These are phyloP conservation scores for Leccinum truebloodii DNA, from an alignment of 768 basidiomycete genomes.

Conservation along the genomic window DNA sequence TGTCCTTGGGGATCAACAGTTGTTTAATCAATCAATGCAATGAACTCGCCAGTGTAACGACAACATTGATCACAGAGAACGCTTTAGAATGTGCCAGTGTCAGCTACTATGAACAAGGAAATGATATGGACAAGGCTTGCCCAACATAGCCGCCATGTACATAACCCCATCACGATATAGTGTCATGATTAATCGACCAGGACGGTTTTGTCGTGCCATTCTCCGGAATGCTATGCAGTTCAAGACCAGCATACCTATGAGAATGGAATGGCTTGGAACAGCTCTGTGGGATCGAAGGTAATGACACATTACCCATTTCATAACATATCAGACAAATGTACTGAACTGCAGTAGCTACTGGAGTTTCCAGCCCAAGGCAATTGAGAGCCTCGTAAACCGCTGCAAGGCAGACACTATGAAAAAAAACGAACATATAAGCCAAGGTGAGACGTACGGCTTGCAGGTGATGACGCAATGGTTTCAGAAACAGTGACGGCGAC, in stretches of 20 bases:
- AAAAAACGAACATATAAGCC: background rate
- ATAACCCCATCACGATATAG: constrained; percentile 22
- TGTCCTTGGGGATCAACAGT: background rate
- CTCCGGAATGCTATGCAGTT: constrained; percentile 18
- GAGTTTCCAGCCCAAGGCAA: constrained; percentile 9
- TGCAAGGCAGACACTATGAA: background rate
- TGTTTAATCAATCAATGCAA: background rate
- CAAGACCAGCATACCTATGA: constrained; percentile 18
- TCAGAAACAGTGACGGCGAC: constrained; percentile 10
- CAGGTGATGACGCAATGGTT: constrained; percentile 4
- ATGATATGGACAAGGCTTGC: background rate
- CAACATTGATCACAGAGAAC: constrained; percentile 20
- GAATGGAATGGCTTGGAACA: background rate
- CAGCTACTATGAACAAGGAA: background rate
- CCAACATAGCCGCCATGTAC: constrained; percentile 18
- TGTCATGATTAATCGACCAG: constrained; percentile 13
- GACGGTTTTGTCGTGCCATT: constrained; percentile 13
- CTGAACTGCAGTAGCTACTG: constrained; percentile 8
- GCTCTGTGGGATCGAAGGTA: background rate
- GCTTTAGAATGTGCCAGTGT: constrained; percentile 1
- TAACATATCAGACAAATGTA: constrained; percentile 15
- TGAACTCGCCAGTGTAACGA: constrained; percentile 14
- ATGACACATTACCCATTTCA: constrained; percentile 11
- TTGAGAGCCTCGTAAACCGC: constrained; percentile 13
- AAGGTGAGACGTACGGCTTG: constrained; percentile 2